Conservation (phyloP, 2,329 filamentous ascomycete species). For the Aspergillus fructus region DNA sequence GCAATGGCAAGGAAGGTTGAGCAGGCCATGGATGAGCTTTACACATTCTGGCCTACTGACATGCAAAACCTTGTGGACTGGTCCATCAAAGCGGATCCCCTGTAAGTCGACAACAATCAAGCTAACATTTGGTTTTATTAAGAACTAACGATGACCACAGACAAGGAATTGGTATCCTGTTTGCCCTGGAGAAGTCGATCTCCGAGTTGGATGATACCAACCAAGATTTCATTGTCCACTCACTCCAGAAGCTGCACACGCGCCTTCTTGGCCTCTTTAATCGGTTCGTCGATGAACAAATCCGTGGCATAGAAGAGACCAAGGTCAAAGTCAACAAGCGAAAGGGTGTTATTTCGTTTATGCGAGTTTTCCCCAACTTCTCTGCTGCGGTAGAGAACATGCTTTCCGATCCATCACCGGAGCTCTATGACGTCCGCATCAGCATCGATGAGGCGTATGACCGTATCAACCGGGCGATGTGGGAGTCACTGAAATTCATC, state of each 20-base stretch:
- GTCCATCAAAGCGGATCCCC: constrained; percentile 74
- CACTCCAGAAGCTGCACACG: constrained; percentile 76
- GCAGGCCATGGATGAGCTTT: constrained; percentile 86
- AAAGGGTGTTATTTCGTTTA: constrained; percentile 93
- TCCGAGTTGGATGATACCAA: constrained; percentile 81
- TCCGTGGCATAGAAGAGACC: constrained; percentile 93
- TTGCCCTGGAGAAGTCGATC: constrained; percentile 75
- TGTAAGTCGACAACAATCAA: constrained; percentile 57
- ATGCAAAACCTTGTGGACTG: constrained; percentile 79
- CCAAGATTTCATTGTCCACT: constrained; percentile 82
- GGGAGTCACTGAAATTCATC: constrained; percentile 93
- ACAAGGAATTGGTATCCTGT: constrained; percentile 86
- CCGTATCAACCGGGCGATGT: constrained; percentile 91
- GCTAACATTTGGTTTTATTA: constrained; percentile 15
- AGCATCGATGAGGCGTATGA: constrained; percentile 85
- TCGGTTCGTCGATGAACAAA: constrained; percentile 91
- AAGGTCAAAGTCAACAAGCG: constrained; percentile 99
- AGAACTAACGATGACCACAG: constrained; percentile 43
- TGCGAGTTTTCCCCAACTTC: constrained; percentile 89
- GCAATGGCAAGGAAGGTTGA: constrained; percentile 80
- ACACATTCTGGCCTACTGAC: constrained; percentile 76
- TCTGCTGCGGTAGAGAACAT: constrained; percentile 81
- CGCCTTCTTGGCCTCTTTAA: constrained; percentile 73
- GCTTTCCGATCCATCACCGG: constrained; percentile 57
- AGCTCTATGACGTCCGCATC: constrained; percentile 66